Conservation (phyloP, 768 basidiomycete species). For the Asterophora lycoperdoides region DNA sequence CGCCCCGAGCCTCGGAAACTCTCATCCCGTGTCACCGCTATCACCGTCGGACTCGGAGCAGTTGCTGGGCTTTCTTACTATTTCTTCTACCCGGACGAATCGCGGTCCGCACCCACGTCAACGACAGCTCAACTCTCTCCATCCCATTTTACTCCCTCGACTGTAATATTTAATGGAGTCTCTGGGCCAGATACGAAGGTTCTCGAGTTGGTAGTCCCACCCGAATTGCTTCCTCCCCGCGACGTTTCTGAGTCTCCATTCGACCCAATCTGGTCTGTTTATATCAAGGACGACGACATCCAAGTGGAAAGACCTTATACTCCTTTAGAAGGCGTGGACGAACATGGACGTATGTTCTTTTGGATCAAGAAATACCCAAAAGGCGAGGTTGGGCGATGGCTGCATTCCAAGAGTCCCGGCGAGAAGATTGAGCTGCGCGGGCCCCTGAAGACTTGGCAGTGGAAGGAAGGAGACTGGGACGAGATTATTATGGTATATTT, state of each 20-base stretch:
- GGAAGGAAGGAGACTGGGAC: constrained; percentile 58
- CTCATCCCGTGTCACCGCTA: not conserved
- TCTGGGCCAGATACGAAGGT: constrained; percentile 60
- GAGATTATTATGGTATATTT: constrained; percentile 71
- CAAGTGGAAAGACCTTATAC: constrained; percentile 87
- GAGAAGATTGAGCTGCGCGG: constrained; percentile 74
- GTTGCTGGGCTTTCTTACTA: constrained; percentile 43
- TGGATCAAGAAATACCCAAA: constrained; percentile 79
- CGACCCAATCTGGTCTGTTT: constrained; percentile 68
- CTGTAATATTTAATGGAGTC: constrained; percentile 47
- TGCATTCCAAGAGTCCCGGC: constrained; percentile 64
- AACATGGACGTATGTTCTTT: constrained; percentile 61
- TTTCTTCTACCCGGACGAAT: constrained; percentile 47
- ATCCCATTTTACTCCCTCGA: constrained; percentile 56
- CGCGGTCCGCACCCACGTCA: constrained; percentile 41
- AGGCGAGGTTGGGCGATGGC: constrained; percentile 82
- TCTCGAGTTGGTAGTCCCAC: constrained; percentile 56
- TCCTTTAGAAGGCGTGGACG: constrained; percentile 67
- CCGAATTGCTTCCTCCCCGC: constrained; percentile 30
- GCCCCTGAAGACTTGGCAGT: constrained; percentile 65
- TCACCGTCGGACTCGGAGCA: constrained; percentile 12
- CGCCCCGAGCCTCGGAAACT: not conserved
- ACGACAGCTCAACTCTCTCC: constrained; percentile 37
- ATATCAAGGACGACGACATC: constrained; percentile 82
- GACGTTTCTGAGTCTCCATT: constrained; percentile 16